Evolutionary conservation across 1,139 yeast species (phyloP), one percentile per base, ranked within the genome.

Genomic region (Eremothecium sinecaudum): DNA sequence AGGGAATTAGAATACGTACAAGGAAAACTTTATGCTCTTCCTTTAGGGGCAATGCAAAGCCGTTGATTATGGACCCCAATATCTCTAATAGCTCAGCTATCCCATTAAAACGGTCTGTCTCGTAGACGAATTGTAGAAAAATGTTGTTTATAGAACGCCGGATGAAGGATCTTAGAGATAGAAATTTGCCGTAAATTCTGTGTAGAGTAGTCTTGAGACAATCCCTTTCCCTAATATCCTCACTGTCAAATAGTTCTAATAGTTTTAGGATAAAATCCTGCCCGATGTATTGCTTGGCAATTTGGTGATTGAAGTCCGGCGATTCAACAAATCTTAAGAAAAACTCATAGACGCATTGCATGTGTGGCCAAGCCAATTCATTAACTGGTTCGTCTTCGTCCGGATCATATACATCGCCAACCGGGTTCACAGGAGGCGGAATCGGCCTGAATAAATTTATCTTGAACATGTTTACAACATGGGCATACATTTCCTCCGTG

Each of bases 281-380:
- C 59, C 90, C 97, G 49, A 90, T 86, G 56, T 76, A 87, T 48
- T 82, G 92, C 59, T 87, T 87, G 17, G 98, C 98, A 41, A 82
- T 67, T 42, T 84, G 86, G 51, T 87, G 95, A 53, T 84, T 84
- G 57, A 92, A 90, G 61, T 87, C 97, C 4, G 94, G 93, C 44
- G 90, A 78, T 61, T 90, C 98, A 42, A 90, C 79, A 61, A 90
- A 90, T 50, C 95, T 68, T 43, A 92, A 65, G 56, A 90, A 90
- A 53, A 90, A 84, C 58, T 90, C 97, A 62, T 92, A 90, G 28
- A 87, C 94, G 28, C 87, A 74, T 61, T 84, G 94, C 96, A 92
- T 90, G 58, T 90, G 99, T 4, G 98, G 95, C 99, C 99, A 90
- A 4, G 97, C 90, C 42, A 90, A 75, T 56, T 92, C 98, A 51